Evolutionary conservation across 1,284 basidiomycete genomes (phyloP), one percentile per base, ranked within the genome.

Genomic region (Cryptococcus sp.): DNA sequence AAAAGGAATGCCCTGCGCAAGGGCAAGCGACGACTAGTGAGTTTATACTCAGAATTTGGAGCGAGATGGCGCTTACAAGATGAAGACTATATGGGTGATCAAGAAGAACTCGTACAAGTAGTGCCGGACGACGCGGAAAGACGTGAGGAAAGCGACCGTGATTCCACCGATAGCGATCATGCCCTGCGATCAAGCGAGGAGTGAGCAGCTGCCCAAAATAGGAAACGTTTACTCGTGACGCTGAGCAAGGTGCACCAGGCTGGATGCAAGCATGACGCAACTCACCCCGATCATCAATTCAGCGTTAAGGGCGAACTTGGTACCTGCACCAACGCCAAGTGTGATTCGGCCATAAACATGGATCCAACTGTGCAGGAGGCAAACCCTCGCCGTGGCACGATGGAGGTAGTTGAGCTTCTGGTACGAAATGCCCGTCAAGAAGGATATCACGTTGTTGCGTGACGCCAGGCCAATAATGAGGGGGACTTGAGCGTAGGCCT

Each of bases 81-180:
- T 8, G 49, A 82, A 73, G 39, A 81, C 53, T 39, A 83, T 80
- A 66, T 83, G 83, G 1, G 75, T 64, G 46, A 82, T 56, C 17
- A 83, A 69, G 74, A 84, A 84, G 62, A 80, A 77, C 64, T 83
- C 82, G 69, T 82, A 84, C 40, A 77, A 74, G 20, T 73, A 65
- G 47, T 78, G 74, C 13, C 82, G 73, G 40, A 78, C 42, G 15
- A 80, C 71, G 16, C 71, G 62, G 58, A 83, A 56, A 19, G 81
- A 81, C 4, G 81, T 70, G 7, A 81, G 58, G 1, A 81, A 80
- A 62, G 80, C 78, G 4, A 76, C 50, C 11, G 68, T 55, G 6
- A 74, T 41, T 5, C 68, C 71, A 23, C 3, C 19, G 16, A 52
- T 19, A 6, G 22, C 50, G 11, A 72, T 57, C 10, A 67, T 41